Percentiles rank a stretch among this genome's conserved stretches.
These are phyloP conservation scores for Didymella keratinophila DNA, from an alignment of 2,329 filamentous ascomycete species.

Conservation along the genomic window DNA sequence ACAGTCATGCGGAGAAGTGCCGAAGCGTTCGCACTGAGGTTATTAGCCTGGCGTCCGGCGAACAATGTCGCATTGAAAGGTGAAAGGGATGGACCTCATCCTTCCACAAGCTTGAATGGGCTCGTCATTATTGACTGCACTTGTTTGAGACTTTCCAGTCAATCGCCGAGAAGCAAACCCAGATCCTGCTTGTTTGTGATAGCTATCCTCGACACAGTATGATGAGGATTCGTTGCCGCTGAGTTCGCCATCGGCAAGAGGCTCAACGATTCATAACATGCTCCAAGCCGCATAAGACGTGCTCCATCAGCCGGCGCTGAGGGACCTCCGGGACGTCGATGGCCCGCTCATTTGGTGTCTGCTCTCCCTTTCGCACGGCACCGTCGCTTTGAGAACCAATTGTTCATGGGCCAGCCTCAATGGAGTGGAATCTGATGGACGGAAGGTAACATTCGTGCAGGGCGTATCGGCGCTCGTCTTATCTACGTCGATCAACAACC, in stretches of 20 bases:
- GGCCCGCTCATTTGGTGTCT: background rate
- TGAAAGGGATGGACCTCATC: constrained; percentile 8
- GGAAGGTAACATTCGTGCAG: too few species aligned
- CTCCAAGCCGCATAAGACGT: too few species aligned
- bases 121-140: background rate
- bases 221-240: background rate
- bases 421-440: too few species aligned
- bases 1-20: constrained; percentile 24
- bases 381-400: background rate
- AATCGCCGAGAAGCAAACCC: background rate
- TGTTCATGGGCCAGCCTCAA: too few species aligned
- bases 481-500: too few species aligned
- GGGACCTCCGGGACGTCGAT: background rate
- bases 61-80: constrained; percentile 31
- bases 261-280: background rate
- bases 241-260: background rate
- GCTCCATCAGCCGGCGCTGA: background rate
- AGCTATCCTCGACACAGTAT: too few species aligned
- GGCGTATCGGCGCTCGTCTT: too few species aligned
- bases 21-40: constrained; percentile 27
- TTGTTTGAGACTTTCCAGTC: background rate
- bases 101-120: background rate
- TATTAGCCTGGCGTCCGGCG: constrained; percentile 31
- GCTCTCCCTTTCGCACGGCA: background rate
- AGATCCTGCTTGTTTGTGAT: background rate